These are phyloP conservation scores for Tetradesmus obliquus DNA, from an alignment of 139 green algal genomes.

Conservation along the genomic window DNA sequence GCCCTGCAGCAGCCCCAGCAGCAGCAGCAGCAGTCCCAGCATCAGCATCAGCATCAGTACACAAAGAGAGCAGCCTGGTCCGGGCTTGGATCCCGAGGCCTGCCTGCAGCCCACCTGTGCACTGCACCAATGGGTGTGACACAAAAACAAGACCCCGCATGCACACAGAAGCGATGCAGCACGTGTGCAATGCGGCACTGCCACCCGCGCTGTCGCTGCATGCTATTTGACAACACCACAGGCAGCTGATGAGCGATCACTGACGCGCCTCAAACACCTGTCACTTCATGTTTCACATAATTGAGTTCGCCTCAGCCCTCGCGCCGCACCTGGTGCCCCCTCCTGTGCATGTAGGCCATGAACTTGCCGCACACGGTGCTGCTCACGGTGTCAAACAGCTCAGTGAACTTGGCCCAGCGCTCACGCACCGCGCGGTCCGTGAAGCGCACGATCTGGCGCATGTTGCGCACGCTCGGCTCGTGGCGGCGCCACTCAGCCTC, in stretches of 20 bases:
- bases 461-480: not conserved
- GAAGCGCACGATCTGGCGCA: not conserved
- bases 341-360: conserved; percentile 44
- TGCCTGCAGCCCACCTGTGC: too few species aligned
- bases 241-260: too few species aligned
- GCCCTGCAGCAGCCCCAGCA: conserved; percentile 19
- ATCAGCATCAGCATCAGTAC: not conserved
- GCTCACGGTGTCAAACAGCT: conserved; percentile 35
- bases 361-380: conserved; percentile 44
- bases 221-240: too few species aligned
- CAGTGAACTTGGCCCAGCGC: conserved; percentile 34
- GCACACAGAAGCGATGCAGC: too few species aligned
- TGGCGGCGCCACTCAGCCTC: conserved; percentile 1
- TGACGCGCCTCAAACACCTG: not conserved
- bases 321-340: conserved; percentile 31
- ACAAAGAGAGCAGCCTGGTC: too few species aligned
- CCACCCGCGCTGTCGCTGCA: too few species aligned
- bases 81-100: too few species aligned
- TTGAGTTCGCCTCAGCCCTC: too few species aligned
- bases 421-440: not conserved
- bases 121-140: too few species aligned
- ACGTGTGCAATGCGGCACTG: too few species aligned
- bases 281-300: not conserved
- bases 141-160: too few species aligned
- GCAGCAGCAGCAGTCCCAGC: not conserved